These are phyloP conservation scores for Aureobasidium lini DNA, from an alignment of 2,329 filamentous ascomycete genomes.

Conservation along the genomic window DNA sequence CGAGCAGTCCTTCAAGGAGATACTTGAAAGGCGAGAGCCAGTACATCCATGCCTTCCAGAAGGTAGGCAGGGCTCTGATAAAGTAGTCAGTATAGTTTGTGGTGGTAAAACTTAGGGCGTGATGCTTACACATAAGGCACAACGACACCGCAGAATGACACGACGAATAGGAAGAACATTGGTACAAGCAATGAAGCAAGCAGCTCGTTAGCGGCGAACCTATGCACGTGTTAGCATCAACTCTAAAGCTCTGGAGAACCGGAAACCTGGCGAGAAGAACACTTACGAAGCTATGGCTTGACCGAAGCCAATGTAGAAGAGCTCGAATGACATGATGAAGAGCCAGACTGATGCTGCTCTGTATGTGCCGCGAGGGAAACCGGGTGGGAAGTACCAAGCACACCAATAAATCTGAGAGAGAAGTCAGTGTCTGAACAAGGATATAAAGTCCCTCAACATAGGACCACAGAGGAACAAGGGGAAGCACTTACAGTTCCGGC, in stretches of 20 bases:
- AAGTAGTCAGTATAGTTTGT: no score
- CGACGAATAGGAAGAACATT: constrained; percentile 61
- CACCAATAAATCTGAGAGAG: constrained; percentile 45
- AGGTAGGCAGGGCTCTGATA: constrained; percentile 47
- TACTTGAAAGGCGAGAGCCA: constrained; percentile 65
- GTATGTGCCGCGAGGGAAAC: constrained; percentile 40
- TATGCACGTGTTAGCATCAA: constrained; percentile 47
- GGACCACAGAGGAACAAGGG: no score
- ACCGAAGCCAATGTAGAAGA: constrained; percentile 63
- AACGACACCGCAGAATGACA: constrained; percentile 68
- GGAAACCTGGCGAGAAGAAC: constrained; percentile 27
- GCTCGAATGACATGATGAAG: constrained; percentile 63
- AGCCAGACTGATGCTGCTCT: constrained; percentile 53
- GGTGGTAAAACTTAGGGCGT: no score
- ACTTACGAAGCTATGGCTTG: constrained; percentile 50
- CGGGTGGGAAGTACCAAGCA: constrained; percentile 51
- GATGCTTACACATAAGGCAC: constrained; percentile 48
- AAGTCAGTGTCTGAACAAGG: constrained; percentile 41
- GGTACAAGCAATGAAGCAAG: constrained; percentile 64
- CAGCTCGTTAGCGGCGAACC: constrained; percentile 50
- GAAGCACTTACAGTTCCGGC: background rate
- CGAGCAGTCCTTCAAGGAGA: constrained; percentile 34
- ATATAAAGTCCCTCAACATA: no score
- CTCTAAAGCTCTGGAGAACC: constrained; percentile 28
- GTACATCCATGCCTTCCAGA: constrained; percentile 69